Percentiles rank a stretch among this genome's conserved stretches.
Evolutionary conservation across 305 asterid genomes (phyloP).

Genomic region (Caryopteris hybrid): DNA sequence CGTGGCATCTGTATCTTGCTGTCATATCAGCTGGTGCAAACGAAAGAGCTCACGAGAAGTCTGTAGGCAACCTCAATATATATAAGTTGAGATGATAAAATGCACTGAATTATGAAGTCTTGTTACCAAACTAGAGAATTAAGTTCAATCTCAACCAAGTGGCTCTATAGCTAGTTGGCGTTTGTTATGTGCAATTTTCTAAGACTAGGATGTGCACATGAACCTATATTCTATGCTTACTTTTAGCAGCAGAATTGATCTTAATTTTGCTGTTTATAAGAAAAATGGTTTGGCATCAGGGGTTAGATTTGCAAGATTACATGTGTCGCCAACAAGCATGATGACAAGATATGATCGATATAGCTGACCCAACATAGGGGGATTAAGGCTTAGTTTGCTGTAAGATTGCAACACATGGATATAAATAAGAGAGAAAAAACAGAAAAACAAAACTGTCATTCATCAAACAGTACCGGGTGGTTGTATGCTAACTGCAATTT

Average conservation of each 20-base stretch:
- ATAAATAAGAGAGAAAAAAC: background rate
- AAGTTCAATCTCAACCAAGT: background rate
- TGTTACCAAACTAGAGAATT: background rate
- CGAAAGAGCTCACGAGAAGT: background rate
- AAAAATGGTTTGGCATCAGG: background rate
- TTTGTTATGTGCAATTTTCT: background rate
- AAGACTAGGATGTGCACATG: background rate
- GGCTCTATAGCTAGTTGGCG: constrained; percentile 2
- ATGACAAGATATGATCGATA: too few species aligned
- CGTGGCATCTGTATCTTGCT: too few species aligned
- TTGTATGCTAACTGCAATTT: background rate
- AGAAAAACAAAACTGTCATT: background rate
- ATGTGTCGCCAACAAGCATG: too few species aligned
- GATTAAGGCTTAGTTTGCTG: background rate
- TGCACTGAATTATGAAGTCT: background rate
- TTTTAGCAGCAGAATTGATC: background rate
- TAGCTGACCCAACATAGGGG: background rate
- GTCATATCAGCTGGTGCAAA: too few species aligned
- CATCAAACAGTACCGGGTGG: background rate
- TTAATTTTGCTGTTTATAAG: background rate
- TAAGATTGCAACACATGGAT: background rate
- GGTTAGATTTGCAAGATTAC: background rate
- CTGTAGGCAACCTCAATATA: background rate
- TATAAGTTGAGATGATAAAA: background rate
- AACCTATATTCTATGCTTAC: background rate